Conservation (phyloP, 106 monocot genomes). For the Amphibolis antarctica region DNA sequence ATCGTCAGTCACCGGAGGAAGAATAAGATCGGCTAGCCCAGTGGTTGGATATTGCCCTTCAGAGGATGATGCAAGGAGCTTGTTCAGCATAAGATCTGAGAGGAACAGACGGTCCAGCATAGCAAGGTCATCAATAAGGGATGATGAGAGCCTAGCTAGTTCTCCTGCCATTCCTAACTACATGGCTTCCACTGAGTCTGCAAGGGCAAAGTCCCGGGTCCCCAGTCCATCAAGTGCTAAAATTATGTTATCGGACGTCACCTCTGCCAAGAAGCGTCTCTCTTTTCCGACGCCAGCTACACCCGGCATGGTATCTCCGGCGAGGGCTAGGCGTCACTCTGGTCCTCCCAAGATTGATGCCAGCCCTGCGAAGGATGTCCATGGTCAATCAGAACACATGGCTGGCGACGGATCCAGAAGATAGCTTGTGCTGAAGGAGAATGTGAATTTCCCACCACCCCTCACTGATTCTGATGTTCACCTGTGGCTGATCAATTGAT, state of each 20-base stretch:
- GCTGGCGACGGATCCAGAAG: too few species aligned
- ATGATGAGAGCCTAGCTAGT: constrained; percentile 73
- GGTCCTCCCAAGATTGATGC: constrained; percentile 70
- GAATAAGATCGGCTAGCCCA: constrained; percentile 38
- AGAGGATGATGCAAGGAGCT: constrained; percentile 64
- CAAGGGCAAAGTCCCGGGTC: constrained; percentile 58
- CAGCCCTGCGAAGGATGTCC: constrained; percentile 13
- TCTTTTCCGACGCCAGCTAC: constrained; percentile 47
- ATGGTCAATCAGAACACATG: too few species aligned
- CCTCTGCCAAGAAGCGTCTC: constrained; percentile 59
- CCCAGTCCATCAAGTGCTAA: constrained; percentile 33
- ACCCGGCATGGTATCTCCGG: constrained; percentile 8
- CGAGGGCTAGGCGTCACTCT: constrained; percentile 44
- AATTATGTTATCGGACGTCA: constrained; percentile 18
- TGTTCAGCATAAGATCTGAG: constrained; percentile 54
- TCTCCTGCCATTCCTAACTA: constrained; percentile 70
- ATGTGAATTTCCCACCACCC: too few species aligned
- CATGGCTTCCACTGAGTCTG: constrained; percentile 84
- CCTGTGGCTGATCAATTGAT: too few species aligned
- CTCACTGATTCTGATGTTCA: too few species aligned
- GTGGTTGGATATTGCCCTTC: constrained; percentile 9
- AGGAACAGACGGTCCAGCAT: constrained; percentile 56
- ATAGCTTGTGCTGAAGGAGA: too few species aligned
- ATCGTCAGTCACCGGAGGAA: too few species aligned
- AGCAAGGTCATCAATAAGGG: constrained; percentile 44